Percentiles rank a stretch among this genome's conserved stretches.
These are phyloP conservation scores for Pinus tabuliformis DNA, from an alignment of 75 land plant genomes.

Conservation along the genomic window DNA sequence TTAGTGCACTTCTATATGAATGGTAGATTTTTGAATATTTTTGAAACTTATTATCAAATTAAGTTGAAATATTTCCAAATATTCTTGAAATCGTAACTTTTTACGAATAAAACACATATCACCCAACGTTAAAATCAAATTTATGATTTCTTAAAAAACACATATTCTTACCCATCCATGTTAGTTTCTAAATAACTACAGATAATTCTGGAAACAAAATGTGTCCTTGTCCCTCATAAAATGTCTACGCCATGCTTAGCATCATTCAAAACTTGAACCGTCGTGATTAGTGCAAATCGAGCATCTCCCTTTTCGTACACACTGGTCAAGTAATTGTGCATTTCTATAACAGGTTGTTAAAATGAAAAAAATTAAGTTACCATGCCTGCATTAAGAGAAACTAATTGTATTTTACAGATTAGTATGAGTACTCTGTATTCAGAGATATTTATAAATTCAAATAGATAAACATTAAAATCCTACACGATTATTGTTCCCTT, in stretches of 20 bases:
- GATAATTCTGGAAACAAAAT: not conserved
- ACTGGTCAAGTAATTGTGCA: constrained; percentile 92
- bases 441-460: not conserved
- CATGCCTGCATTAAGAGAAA: too few relatives aligned
- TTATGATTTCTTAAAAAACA: too few relatives aligned
- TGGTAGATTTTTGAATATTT: too few relatives aligned
- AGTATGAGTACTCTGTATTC: too few relatives aligned
- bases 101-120: too few relatives aligned
- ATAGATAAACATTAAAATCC: not conserved
- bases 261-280: constrained; percentile 84
- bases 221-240: constrained; percentile 78
- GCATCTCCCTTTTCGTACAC: constrained; percentile 98
- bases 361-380: not conserved
- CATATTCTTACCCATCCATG: too few relatives aligned
- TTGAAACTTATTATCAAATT: too few relatives aligned
- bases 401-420: too few relatives aligned
- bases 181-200: not conserved
- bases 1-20: too few relatives aligned
- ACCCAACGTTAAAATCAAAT: too few relatives aligned
- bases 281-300: constrained; percentile 76
- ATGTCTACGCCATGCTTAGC: constrained; percentile 89
- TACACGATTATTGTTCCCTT: not conserved
- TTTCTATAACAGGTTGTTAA: constrained; percentile 64
- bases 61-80: too few relatives aligned
- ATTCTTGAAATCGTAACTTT: too few relatives aligned